These are phyloP conservation scores for Maudiozyma turicensis DNA, from an alignment of 805 yeast species.

Conservation along the genomic window DNA sequence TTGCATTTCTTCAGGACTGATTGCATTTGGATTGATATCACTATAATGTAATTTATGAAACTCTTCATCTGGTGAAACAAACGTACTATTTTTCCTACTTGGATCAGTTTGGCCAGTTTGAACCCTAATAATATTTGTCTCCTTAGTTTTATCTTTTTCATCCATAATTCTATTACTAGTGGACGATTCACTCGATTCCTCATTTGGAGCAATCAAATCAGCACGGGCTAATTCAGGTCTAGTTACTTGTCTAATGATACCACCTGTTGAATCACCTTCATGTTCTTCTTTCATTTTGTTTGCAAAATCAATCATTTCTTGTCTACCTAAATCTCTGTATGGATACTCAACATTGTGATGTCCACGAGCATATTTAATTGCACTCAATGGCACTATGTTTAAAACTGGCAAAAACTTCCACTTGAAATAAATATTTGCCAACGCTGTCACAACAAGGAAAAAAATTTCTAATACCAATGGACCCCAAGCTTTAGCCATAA, in stretches of 20 bases:
- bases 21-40: conserved; percentile 13
- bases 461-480: conserved; percentile 61
- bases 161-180: conserved; percentile 3
- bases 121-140: conserved; percentile 2
- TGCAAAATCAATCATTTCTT: conserved; percentile 47
- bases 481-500: conserved; percentile 73
- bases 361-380: conserved; percentile 31
- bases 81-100: conserved; percentile 9
- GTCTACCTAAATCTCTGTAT: conserved; percentile 50
- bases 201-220: conserved; percentile 10
- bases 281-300: conserved; percentile 23
- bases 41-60: conserved; percentile 19
- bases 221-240: conserved; percentile 23
- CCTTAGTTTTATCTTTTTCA: background rate
- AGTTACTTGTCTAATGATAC: conserved; percentile 24
- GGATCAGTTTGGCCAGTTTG: conserved; percentile 1
- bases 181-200: background rate
- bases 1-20: background rate
- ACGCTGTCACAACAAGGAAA: conserved; percentile 47
- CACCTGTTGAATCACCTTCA: conserved; percentile 19
- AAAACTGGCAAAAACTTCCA: conserved; percentile 51
- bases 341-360: conserved; percentile 43
- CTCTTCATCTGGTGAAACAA: conserved; percentile 22
- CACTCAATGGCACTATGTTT: conserved; percentile 64
- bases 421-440: conserved; percentile 49